These are phyloP conservation scores for Polytolypa hystricis DNA, from an alignment of 2,329 filamentous ascomycete species.

Conservation along the genomic window DNA sequence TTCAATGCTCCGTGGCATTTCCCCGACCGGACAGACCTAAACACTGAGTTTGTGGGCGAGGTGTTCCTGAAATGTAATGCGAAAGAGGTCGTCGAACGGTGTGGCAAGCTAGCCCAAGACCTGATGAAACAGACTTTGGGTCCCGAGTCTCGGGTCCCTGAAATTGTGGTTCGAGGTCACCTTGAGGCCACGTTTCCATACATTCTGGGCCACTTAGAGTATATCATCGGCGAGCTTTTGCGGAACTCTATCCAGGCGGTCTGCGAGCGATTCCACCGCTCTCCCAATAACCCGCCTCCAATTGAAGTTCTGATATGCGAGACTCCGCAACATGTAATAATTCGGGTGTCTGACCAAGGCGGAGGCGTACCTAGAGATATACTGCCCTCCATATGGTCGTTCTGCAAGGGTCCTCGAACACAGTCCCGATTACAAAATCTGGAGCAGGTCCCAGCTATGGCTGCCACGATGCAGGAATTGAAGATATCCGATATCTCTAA, in stretches of 20 bases:
- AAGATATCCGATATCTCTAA: conserved; percentile 34
- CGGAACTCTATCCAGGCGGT: conserved; percentile 91
- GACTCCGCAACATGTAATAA: conserved; percentile 86
- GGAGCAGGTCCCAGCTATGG: conserved; percentile 75
- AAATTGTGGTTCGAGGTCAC: conserved; percentile 75
- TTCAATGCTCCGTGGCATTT: conserved; percentile 88
- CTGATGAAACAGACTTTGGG: conserved; percentile 68
- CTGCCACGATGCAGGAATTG: conserved; percentile 85
- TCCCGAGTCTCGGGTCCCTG: conserved; percentile 58
- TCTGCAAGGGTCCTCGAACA: conserved; percentile 80
- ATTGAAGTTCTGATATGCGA: conserved; percentile 94
- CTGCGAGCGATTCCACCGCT: conserved; percentile 57
- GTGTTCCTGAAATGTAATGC: conserved; percentile 91
- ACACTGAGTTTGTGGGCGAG: conserved; percentile 82
- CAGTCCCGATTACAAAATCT: conserved; percentile 73
- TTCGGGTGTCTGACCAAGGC: conserved; percentile 89
- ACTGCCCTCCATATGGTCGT: conserved; percentile 88
- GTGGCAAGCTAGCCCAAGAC: conserved; percentile 62
- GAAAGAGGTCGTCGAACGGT: conserved; percentile 75
- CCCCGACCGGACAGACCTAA: conserved; percentile 53
- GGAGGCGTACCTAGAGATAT: conserved; percentile 80
- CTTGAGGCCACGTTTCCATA: conserved; percentile 88
- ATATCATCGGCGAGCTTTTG: conserved; percentile 89
- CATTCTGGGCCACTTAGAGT: conserved; percentile 90
- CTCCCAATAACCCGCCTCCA: conserved; percentile 50